These are phyloP conservation scores for Lasiosphaeriaceae sp. DNA, from an alignment of 495 filamentous ascomycete genomes.

Conservation along the genomic window DNA sequence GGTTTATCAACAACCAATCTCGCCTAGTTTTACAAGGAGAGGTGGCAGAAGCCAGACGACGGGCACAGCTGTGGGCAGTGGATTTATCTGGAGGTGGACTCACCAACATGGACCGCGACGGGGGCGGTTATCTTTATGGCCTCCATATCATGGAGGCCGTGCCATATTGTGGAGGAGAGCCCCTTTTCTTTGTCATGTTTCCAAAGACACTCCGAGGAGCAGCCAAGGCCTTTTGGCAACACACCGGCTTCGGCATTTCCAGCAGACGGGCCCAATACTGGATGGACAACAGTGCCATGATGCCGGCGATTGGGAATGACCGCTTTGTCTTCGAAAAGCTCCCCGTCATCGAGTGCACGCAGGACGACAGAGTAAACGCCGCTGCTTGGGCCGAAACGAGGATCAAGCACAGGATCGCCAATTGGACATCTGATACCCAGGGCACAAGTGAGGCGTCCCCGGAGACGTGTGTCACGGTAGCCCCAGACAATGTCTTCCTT, in stretches of 20 bases:
- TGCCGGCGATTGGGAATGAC: too few relatives aligned
- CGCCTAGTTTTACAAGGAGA: too few relatives aligned
- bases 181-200: conserved; percentile 14
- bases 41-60: too few relatives aligned
- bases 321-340: neutral
- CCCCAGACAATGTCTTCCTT: conserved; percentile 15
- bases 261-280: conserved; percentile 20
- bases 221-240: conserved; percentile 26
- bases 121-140: neutral
- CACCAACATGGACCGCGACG: too few relatives aligned
- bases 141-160: neutral
- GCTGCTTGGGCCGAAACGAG: neutral
- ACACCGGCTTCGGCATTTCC: conserved; percentile 29
- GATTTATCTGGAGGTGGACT: too few relatives aligned
- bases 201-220: conserved; percentile 3
- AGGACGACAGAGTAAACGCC: neutral
- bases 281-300: too few relatives aligned
- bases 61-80: too few relatives aligned
- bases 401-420: conserved; percentile 6
- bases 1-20: too few relatives aligned
- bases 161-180: conserved; percentile 7
- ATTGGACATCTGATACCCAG: too few relatives aligned
- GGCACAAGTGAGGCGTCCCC: too few relatives aligned
- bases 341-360: neutral
- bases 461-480: neutral